A percentile compares a stretch with the other conserved stretches of the same genome.
Evolutionary conservation across 2,329 filamentous ascomycete genomes (phyloP).

Genomic region (Sporothrix protearum): DNA sequence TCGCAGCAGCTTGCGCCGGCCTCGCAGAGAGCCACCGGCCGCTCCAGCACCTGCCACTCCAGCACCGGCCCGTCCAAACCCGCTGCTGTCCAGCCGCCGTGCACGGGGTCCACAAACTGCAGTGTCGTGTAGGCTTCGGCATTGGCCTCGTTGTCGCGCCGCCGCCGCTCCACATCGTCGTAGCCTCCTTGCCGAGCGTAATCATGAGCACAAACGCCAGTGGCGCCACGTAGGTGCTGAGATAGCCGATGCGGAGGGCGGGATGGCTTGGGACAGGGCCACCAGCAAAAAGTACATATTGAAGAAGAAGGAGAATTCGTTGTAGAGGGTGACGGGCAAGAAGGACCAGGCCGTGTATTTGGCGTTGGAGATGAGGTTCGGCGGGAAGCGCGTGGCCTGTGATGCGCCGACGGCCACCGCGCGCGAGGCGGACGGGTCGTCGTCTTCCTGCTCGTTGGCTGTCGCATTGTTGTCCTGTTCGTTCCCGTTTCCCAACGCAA

Average conservation of each 20-base stretch:
- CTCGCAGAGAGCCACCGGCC: background rate
- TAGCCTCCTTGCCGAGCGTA: constrained; percentile 94
- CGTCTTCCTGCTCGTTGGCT: constrained; percentile 43
- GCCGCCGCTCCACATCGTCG: constrained; percentile 82
- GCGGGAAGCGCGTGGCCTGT: constrained; percentile 74
- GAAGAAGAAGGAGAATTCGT: constrained; percentile 99
- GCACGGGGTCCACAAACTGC: constrained; percentile 59
- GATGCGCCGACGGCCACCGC: constrained; percentile 70
- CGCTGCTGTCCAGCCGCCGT: constrained; percentile 27
- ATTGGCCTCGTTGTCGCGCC: constrained; percentile 90
- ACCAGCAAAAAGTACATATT: constrained; percentile 99
- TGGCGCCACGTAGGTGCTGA: constrained; percentile 90
- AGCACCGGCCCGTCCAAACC: background rate
- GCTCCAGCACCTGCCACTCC: constrained; percentile 23
- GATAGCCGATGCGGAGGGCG: constrained; percentile 87
- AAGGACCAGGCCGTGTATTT: constrained; percentile 97
- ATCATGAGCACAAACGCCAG: constrained; percentile 88
- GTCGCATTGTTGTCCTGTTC: constrained; percentile 47
- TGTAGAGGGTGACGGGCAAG: constrained; percentile 89
- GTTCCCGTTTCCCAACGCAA: constrained; percentile 32
- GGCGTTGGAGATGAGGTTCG: constrained; percentile 90
- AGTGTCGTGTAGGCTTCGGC: constrained; percentile 82
- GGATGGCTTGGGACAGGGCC: constrained; percentile 88
- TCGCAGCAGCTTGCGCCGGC: constrained; percentile 46
- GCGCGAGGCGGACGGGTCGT: constrained; percentile 67